Evolutionary conservation across 1,139 yeast genomes (phyloP), one percentile per base, ranked within the genome.

Genomic region (Blastobotrys malaysiensis): DNA sequence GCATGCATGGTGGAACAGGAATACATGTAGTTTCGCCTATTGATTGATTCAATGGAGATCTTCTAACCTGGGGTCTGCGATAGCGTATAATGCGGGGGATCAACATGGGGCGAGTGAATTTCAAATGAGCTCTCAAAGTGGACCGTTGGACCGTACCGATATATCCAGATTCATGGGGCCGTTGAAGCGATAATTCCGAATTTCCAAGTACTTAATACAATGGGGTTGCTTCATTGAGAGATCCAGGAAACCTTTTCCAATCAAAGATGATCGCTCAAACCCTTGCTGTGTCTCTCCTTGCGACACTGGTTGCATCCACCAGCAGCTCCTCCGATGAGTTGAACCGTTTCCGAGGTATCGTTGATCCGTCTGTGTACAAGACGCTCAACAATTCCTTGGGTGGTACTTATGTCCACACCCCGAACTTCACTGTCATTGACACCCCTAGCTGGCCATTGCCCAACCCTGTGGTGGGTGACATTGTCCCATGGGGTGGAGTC

Each of bases 401-500:
- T 16, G 49, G 49, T 9, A 46, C 49, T n/a, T 46, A 24, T 13
- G 49, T 46, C 4, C 36, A 24, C 26, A 26, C 26, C 3, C 39
- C 49, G 4, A 22, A 46, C 11, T 46, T 46, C 22, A 46, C 49
- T 5, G 49, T 46, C 20, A 19, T 26, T 26, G 31, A 46, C 26
- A 46, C 49, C 43, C 49, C 49, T 19, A 21, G 16, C 14, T 46
- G 49, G 49, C 49, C 49, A 9, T 16, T 46, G 26, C 49, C 49
- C 9, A 46, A 26, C 16, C 49, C 49, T 2, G 49, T 46, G 4
- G 26, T 26, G n/a, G 47, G 46, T 4, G 48, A 59, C 56, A 36
- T 53, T 54, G 21, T 57, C 19, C 31, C 57, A 18, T 43, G 53
- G 46, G 47, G 59, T 39, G 43, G 53, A 16, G 27, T 55, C 31